A percentile compares a stretch with the other conserved stretches of the same genome.
Conservation (phyloP, 2,329 filamentous ascomycete genomes). For the Arthrobotrys sinensis region DNA sequence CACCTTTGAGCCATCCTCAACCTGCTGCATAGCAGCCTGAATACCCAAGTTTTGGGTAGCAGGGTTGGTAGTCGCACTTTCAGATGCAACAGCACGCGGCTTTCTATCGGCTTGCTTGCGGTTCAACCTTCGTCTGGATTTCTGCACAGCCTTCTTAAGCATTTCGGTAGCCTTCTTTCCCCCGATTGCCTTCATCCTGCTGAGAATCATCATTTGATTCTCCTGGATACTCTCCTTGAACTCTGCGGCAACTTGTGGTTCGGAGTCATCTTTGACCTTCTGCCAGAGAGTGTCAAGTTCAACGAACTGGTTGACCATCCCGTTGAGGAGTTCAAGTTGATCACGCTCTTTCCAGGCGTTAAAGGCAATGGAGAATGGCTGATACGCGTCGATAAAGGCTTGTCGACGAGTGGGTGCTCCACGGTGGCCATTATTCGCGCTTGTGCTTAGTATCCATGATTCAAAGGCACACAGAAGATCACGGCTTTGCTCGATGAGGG, state of each 20-base stretch:
- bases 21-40: constrained; percentile 68
- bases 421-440: constrained; percentile 66
- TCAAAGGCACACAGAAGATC: constrained; percentile 85
- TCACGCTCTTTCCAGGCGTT: constrained; percentile 88
- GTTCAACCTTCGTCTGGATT: constrained; percentile 74
- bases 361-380: constrained; percentile 83
- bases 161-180: constrained; percentile 80
- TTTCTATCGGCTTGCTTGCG: constrained; percentile 78
- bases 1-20: constrained; percentile 64
- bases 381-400: constrained; percentile 78
- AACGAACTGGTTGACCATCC: constrained; percentile 89
- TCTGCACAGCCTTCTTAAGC: constrained; percentile 81
- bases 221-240: constrained; percentile 85
- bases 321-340: constrained; percentile 81
- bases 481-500: constrained; percentile 82
- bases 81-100: constrained; percentile 75
- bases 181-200: constrained; percentile 83
- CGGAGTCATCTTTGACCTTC: constrained; percentile 83
- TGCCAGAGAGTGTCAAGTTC: constrained; percentile 88
- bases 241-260: constrained; percentile 80
- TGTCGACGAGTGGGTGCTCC: constrained; percentile 73
- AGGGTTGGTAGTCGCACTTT: constrained; percentile 67
- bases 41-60: constrained; percentile 68
- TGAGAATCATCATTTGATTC: constrained; percentile 84
- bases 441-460: constrained; percentile 78